Evolutionary conservation across 768 basidiomycete species (phyloP), one percentile per base, ranked within the genome.

Genomic region (Pisolithus orientalis): DNA sequence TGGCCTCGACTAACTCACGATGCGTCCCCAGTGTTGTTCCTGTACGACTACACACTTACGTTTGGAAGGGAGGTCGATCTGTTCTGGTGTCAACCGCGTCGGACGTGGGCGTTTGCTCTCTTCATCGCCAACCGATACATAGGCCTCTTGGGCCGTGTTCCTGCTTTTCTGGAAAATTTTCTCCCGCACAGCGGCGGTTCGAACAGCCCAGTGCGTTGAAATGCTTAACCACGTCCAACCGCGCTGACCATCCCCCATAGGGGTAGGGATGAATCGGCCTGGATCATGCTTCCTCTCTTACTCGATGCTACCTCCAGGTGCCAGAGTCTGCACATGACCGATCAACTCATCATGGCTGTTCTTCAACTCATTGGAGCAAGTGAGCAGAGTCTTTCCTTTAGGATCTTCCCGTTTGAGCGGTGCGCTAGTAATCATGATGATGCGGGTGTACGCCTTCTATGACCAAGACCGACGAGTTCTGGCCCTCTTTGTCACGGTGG

Each of bases 1-100:
- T 16, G 13, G 7, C 14, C 13, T 16, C 8, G 16, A 14, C 27
- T n/a, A 13, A 16, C 44, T 27, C 28, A 14, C 44, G 14, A 14
- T 16, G 10, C 28, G 14, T 14, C 8, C 24, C 24, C 31, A 64
- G 69, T 51, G 16, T 46, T 72, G 6, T 49, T 69, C 9, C 59
- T 71, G n/a, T 74, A 75, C 51, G 79, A 80, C 45, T 78, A 75
- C 54, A 39, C 65, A 47, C 60, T 78, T 31, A 80, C 79, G 0
- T 54, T 80, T 4, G 43, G 53, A 1, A 46, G 54, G 31, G 79
- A 80, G 55, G 63, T 76, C 11, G 69, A 73, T 16, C 62, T 67
- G 3, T 75, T 72, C 58, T 80, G 79, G 79, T 53, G 48, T 4
- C 56, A 54, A 47, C 45, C 60, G n/a, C 60, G 61, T 6, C 24